A percentile compares a stretch with the other conserved stretches of the same genome.
phyloP scores from a whole-genome alignment of 2,329 filamentous ascomycete genomes.

The Proliferodiscus dingleyae region DNA sequence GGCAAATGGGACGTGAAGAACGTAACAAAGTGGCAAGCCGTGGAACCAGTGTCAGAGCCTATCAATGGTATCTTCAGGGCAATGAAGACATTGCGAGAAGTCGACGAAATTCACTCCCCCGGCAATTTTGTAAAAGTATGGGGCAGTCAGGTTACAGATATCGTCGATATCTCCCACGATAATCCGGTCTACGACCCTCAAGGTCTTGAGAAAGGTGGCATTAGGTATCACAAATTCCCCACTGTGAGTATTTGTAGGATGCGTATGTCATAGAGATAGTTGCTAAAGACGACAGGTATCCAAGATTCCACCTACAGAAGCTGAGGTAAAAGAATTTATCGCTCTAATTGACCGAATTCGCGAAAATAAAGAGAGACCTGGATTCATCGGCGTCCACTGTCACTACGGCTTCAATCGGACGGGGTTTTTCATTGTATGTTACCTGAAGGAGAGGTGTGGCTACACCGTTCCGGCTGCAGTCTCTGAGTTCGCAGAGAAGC shows the following conservation, averaged over 20 bases:
- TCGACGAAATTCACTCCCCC: slow-evolving; percentile 78
- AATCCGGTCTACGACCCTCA: slow-evolving; percentile 82
- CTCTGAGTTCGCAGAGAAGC: slow-evolving; percentile 65
- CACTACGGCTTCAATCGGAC: slow-evolving; percentile 96
- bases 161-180: slow-evolving; percentile 90
- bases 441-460: slow-evolving; percentile 76
- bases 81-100: slow-evolving; percentile 89
- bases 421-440: slow-evolving; percentile 84
- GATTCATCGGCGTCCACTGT: slow-evolving; percentile 77
- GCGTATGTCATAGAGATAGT: background rate
- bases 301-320: slow-evolving; percentile 69
- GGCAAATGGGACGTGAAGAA: slow-evolving; percentile 99
- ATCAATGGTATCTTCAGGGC: slow-evolving; percentile 80
- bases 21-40: slow-evolving; percentile 81
- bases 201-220: slow-evolving; percentile 59
- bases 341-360: slow-evolving; percentile 55
- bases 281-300: slow-evolving; percentile 44
- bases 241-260: slow-evolving; percentile 44
- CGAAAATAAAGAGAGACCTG: slow-evolving; percentile 44
- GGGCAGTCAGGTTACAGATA: slow-evolving; percentile 62
- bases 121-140: slow-evolving; percentile 64
- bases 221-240: slow-evolving; percentile 79
- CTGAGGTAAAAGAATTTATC: slow-evolving; percentile 51
- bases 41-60: slow-evolving; percentile 69
- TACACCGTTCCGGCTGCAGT: slow-evolving; percentile 73